Conservation (phyloP, 2,329 filamentous ascomycete genomes). For the Aureobasidium zeae region DNA sequence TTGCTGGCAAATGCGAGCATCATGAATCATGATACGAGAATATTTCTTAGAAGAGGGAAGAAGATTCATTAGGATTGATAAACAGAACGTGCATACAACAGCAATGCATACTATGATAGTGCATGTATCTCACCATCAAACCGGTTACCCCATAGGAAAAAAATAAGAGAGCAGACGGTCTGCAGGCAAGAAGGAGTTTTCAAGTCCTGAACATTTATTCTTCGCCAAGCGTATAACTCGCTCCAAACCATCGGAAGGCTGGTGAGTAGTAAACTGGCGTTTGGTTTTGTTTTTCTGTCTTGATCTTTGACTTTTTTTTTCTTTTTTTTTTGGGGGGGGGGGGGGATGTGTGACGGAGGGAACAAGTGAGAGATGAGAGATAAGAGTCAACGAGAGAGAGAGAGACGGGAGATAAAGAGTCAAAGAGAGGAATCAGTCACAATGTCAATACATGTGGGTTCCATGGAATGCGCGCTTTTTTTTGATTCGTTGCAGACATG, state of each 20-base stretch:
- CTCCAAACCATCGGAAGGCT: conserved; percentile 57
- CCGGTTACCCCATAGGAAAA: conserved; percentile 53
- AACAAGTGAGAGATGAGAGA: not conserved
- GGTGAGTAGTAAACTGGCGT: too few relatives aligned
- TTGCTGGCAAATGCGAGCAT: too few relatives aligned
- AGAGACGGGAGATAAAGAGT: not conserved
- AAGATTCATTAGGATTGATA: too few relatives aligned
- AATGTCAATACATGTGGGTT: too few relatives aligned
- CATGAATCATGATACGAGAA: not conserved
- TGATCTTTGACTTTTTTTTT: too few relatives aligned
- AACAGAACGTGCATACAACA: too few relatives aligned
- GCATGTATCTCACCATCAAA: conserved; percentile 79
- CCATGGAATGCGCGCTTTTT: conserved; percentile 8
- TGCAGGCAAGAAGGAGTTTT: conserved; percentile 59
- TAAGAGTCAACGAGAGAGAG: not conserved
- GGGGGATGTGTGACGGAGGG: not conserved
- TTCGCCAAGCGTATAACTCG: conserved; percentile 94
- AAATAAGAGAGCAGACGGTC: conserved; percentile 54
- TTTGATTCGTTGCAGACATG: conserved; percentile 11
- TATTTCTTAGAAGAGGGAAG: not conserved
- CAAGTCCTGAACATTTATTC: conserved; percentile 50
- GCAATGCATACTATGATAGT: conserved; percentile 21
- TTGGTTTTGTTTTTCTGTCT: too few relatives aligned
- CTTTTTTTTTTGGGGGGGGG: conserved; percentile 32
- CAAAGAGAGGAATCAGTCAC: not conserved